phyloP scores from a whole-genome alignment of 2,329 filamentous ascomycete species.

The Chrysosphaeria jannelii region DNA sequence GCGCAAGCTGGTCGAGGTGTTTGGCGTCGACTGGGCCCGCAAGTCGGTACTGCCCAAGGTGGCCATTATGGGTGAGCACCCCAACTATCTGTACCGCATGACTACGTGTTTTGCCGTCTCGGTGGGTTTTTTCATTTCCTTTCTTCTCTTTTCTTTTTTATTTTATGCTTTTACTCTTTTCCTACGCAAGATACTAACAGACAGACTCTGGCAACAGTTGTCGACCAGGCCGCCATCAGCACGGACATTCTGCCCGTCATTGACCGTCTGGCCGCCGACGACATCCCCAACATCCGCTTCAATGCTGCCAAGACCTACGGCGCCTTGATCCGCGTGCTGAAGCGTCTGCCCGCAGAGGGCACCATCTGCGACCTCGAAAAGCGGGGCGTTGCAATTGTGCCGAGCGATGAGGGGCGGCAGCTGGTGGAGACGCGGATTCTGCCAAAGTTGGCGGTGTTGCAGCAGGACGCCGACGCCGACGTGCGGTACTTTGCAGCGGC shows the following conservation, averaged over 20 bases:
- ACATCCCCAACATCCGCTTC: slow-evolving; percentile 97
- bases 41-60: slow-evolving; percentile 96
- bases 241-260: slow-evolving; percentile 87
- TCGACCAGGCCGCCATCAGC: slow-evolving; percentile 78
- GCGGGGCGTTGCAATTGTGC: slow-evolving; percentile 26
- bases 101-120: slow-evolving; percentile 92
- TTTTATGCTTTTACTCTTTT: not conserved
- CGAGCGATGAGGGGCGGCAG: slow-evolving; percentile 44
- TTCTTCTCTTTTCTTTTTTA: not conserved
- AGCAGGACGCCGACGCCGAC: slow-evolving; percentile 92
- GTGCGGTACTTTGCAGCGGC: slow-evolving; percentile 93
- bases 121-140: slow-evolving; percentile 6
- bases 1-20: slow-evolving; percentile 95
- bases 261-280: slow-evolving; percentile 73
- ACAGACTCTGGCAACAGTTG: slow-evolving; percentile 75
- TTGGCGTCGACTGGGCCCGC: slow-evolving; percentile 91
- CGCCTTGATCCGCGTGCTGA: slow-evolving; percentile 69
- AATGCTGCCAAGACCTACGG: slow-evolving; percentile 97
- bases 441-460: slow-evolving; percentile 77
- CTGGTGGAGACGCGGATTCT: slow-evolving; percentile 66
- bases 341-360: slow-evolving; percentile 64
- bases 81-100: slow-evolving; percentile 98
- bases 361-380: slow-evolving; percentile 70
- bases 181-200: no score
- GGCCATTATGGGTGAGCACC: slow-evolving; percentile 91